Conservation (phyloP, 2,329 filamentous ascomycete genomes). For the Pseudogymnoascus sp. region DNA sequence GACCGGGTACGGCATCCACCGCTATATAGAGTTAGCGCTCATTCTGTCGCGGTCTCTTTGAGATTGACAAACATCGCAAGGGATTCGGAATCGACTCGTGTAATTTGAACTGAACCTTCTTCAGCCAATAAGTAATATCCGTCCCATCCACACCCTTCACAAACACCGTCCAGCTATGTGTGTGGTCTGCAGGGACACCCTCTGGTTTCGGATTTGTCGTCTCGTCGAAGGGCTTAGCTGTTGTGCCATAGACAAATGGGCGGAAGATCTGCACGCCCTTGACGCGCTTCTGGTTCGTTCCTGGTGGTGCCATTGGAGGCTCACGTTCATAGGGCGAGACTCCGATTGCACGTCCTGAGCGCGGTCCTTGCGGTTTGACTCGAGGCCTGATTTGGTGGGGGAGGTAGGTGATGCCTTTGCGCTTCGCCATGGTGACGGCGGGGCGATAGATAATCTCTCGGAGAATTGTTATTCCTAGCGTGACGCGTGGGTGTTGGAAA, state of each 20-base stretch:
- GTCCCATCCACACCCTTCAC: constrained; percentile 83
- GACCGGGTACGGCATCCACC: constrained; percentile 61
- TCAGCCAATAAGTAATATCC: constrained; percentile 90
- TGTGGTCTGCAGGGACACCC: constrained; percentile 78
- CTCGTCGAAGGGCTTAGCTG: constrained; percentile 71
- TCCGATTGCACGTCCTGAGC: constrained; percentile 2
- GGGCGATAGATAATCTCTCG: neutral
- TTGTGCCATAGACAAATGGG: constrained; percentile 67
- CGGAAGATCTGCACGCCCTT: constrained; percentile 57
- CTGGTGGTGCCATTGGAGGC: constrained; percentile 47
- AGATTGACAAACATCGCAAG: constrained; percentile 54
- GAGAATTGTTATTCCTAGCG: constrained; percentile 7
- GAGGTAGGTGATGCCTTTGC: neutral
- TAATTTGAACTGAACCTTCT: constrained; percentile 95
- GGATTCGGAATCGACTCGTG: constrained; percentile 95
- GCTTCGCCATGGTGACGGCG: neutral
- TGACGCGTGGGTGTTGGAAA: neutral
- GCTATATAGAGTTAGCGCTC: constrained; percentile 31
- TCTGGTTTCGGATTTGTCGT: constrained; percentile 68
- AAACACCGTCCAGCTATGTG: constrained; percentile 93
- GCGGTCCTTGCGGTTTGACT: neutral
- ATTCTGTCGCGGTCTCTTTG: neutral
- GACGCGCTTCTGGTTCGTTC: constrained; percentile 47
- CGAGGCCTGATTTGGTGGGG: constrained; percentile 4
- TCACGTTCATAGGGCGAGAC: constrained; percentile 4